A percentile compares a stretch with the other conserved stretches of the same genome.
Evolutionary conservation across 1,284 basidiomycete genomes (phyloP).

Genomic region (Microbotryum saponariae): DNA sequence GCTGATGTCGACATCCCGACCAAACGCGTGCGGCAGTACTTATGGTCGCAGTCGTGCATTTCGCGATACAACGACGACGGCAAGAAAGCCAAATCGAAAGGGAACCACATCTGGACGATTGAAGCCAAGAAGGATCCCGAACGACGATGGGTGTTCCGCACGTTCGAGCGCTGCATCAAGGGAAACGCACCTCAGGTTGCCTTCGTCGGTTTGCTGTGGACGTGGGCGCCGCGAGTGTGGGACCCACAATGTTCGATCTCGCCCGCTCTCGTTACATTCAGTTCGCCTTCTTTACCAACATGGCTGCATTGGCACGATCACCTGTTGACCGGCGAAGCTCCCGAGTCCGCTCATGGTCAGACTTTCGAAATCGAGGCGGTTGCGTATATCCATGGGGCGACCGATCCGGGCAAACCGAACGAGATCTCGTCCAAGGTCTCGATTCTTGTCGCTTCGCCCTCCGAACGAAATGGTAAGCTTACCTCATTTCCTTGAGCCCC

Average conservation of each 20-base stretch:
- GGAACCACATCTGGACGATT: constrained; percentile 99
- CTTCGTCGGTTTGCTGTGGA: constrained; percentile 69
- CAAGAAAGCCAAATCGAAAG: constrained; percentile 98
- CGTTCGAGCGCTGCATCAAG: constrained; percentile 79
- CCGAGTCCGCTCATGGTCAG: constrained; percentile 20
- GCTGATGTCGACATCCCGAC: constrained; percentile 49
- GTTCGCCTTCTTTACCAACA: constrained; percentile 38
- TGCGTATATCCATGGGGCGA: constrained; percentile 20
- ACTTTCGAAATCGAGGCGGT: constrained; percentile 22
- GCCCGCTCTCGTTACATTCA: constrained; percentile 43
- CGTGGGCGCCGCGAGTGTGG: constrained; percentile 91
- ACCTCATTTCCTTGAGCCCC: not conserved
- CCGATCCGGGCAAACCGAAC: constrained; percentile 13
- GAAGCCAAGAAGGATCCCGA: constrained; percentile 77
- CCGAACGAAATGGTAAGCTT: constrained; percentile 14
- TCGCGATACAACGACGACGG: constrained; percentile 98
- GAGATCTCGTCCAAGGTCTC: constrained; percentile 15
- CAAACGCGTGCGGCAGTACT: constrained; percentile 83
- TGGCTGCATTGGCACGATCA: constrained; percentile 44
- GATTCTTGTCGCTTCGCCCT: constrained; percentile 21
- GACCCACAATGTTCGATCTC: constrained; percentile 62
- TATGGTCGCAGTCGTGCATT: constrained; percentile 87
- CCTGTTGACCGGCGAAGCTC: constrained; percentile 19
- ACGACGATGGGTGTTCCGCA: constrained; percentile 80
- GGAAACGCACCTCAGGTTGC: constrained; percentile 72